Conservation (phyloP, 345 rosid species). For the Dipteronia sinensis region DNA sequence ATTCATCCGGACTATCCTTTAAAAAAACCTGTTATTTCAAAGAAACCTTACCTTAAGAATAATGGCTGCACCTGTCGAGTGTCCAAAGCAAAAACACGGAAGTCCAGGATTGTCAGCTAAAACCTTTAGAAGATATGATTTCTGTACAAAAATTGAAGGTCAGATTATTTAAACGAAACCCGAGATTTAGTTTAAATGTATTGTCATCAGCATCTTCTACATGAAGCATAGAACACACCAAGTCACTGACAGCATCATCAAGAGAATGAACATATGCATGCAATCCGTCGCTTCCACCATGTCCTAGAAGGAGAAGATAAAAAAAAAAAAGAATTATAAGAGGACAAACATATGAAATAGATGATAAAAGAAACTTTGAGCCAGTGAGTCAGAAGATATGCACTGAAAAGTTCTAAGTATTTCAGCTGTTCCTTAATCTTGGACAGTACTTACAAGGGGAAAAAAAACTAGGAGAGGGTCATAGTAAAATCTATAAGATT, state of each 20-base stretch:
- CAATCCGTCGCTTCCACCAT: slow-evolving; percentile 95
- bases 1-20: too few relatives aligned
- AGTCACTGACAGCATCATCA: slow-evolving; percentile 69
- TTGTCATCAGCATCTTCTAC: not conserved
- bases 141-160: slow-evolving; percentile 44
- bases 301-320: slow-evolving; percentile 49
- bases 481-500: not conserved
- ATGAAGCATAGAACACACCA: slow-evolving; percentile 43
- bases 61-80: slow-evolving; percentile 93
- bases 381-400: not conserved
- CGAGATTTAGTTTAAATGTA: not conserved
- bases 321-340: slow-evolving; percentile 1
- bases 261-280: slow-evolving; percentile 91
- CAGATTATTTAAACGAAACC: not conserved
- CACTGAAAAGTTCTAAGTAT: not conserved
- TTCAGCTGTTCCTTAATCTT: not conserved
- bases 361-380: not conserved
- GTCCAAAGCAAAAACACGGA: slow-evolving; percentile 92
- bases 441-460: too few relatives aligned
- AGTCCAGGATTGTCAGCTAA: slow-evolving; percentile 64
- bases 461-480: not conserved
- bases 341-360: not conserved
- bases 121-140: slow-evolving; percentile 65
- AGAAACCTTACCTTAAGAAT: slow-evolving; percentile 62
- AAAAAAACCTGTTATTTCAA: not conserved